Conservation (phyloP, 345 rosid species). For the Rhizophora apiculata region DNA sequence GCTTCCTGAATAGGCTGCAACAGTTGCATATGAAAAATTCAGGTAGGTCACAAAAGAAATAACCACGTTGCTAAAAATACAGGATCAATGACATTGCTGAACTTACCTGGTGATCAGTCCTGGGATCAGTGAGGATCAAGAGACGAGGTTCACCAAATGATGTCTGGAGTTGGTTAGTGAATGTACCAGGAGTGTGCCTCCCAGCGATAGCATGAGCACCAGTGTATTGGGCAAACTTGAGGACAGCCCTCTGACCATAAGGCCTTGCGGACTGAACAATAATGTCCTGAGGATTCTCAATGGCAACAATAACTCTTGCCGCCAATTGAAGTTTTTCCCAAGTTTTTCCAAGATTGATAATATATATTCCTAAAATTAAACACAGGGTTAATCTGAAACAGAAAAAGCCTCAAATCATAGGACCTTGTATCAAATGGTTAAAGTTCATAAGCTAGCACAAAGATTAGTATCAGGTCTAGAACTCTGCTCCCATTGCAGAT, state of each 20-base stretch:
- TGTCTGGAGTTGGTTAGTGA: slow-evolving; percentile 19
- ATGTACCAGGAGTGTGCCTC: slow-evolving; percentile 36
- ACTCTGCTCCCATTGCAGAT: too few relatives aligned
- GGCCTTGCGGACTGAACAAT: slow-evolving; percentile 93
- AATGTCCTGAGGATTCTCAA: slow-evolving; percentile 80
- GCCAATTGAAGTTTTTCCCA: slow-evolving; percentile 85
- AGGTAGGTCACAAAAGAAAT: neutral
- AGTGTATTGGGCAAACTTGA: slow-evolving; percentile 25
- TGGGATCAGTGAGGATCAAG: slow-evolving; percentile 17
- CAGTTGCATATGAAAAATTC: neutral
- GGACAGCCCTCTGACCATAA: slow-evolving; percentile 84
- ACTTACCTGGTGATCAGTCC: slow-evolving; percentile 20
- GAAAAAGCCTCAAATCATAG: too few relatives aligned
- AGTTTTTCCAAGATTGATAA: slow-evolving; percentile 78
- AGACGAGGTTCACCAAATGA: slow-evolving; percentile 19
- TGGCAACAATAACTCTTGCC: slow-evolving; percentile 69
- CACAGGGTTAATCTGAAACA: too few relatives aligned
- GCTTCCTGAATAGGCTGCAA: slow-evolving; percentile 21
- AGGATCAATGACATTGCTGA: neutral
- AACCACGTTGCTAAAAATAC: neutral
- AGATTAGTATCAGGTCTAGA: too few relatives aligned
- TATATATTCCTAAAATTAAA: slow-evolving; percentile 55
- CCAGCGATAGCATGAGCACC: slow-evolving; percentile 22
- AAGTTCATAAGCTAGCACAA: too few relatives aligned
- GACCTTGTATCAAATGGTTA: too few relatives aligned